Evolutionary conservation across 805 yeast genomes (phyloP), one percentile per base, ranked within the genome.

Genomic region (Candida orba): DNA sequence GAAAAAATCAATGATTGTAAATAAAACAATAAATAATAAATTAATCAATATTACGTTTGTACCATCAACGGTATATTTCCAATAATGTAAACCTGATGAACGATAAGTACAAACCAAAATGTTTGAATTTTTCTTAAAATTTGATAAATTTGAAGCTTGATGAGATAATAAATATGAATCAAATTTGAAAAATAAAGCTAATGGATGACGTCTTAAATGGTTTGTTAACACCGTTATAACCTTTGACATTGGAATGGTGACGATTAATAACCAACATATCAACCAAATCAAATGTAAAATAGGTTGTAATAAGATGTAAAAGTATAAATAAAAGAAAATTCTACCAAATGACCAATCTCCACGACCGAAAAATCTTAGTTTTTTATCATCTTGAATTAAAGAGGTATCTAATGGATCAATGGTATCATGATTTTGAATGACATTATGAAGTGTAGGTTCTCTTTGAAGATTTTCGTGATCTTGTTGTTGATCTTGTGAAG

Each of bases 41-140:
- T 93, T 93, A 66, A 93, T 81, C 60, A 93, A 84, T 53, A 93
- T 85, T 44, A 91, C 84, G 62, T 93, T 91, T 3, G 97, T 90
- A 47, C 99, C 99, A 51, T 87, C 97, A 39, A 93, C 86, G 0
- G 99, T 93, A 63, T 86, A 90, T 68, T 93, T 93, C 69, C 90
- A 93, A 65, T 93, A 93, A 61, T 89, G 96, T 60, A 78, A 73
- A 1, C 98, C 98, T 51, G 88, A 79, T 44, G 95, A 87, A 57
- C 98, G 76, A 65, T 88, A 91, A 1, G 98, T 90, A 64, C 96
- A 89, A 34, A 93, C 69, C 40, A 93, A 64, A 44, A 93, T 79
- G 54, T 77, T 73, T 39, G 78, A 70, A 39, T 72, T 67, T 24
- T 60, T 58, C 37, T 42, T 47, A 39, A 38, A 29, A 17, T 47